A percentile compares a stretch with the other conserved stretches of the same genome.
These are phyloP conservation scores for Alternaria gansuensis DNA, from an alignment of 2,329 filamentous ascomycete species.

Conservation along the genomic window DNA sequence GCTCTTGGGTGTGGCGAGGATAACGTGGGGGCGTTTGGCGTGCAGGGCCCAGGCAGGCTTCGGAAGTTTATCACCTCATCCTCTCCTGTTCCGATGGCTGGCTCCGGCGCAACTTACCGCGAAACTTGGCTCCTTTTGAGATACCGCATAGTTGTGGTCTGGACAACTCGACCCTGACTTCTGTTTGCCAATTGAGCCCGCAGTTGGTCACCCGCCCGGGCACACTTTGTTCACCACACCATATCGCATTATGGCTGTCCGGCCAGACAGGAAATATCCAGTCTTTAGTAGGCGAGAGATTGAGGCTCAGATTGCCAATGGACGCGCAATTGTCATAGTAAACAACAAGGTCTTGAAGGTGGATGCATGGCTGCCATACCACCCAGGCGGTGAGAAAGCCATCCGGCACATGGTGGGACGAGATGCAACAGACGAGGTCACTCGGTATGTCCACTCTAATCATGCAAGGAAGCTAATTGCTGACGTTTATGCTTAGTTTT, in stretches of 20 bases:
- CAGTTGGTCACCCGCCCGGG: neutral
- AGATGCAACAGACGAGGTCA: slow-evolving; percentile 94
- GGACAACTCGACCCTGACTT: neutral
- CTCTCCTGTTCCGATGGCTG: slow-evolving; percentile 22
- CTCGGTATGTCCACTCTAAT: slow-evolving; percentile 69
- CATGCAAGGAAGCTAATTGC: neutral
- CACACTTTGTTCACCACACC: slow-evolving; percentile 4
- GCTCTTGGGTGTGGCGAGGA: neutral
- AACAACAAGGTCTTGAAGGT: slow-evolving; percentile 84
- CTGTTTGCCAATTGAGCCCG: slow-evolving; percentile 3
- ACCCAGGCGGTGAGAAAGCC: slow-evolving; percentile 90
- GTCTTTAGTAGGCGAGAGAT: slow-evolving; percentile 71
- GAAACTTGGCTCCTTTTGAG: slow-evolving; percentile 1
- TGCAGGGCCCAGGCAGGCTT: slow-evolving; percentile 15
- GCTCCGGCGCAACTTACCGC: slow-evolving; percentile 6
- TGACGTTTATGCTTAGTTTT: slow-evolving; percentile 63
- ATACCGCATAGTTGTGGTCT: slow-evolving; percentile 12
- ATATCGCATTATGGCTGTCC: slow-evolving; percentile 35
- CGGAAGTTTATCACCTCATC: slow-evolving; percentile 30
- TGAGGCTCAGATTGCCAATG: slow-evolving; percentile 84
- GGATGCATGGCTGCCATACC: slow-evolving; percentile 87
- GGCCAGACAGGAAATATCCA: slow-evolving; percentile 55
- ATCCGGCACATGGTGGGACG: slow-evolving; percentile 93
- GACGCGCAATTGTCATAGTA: slow-evolving; percentile 80
- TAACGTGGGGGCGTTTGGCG: slow-evolving; percentile 20